Base-by-base conservation (phyloP, 176 grass and related monocot genomes). In the Otatea glauca region DNA sequence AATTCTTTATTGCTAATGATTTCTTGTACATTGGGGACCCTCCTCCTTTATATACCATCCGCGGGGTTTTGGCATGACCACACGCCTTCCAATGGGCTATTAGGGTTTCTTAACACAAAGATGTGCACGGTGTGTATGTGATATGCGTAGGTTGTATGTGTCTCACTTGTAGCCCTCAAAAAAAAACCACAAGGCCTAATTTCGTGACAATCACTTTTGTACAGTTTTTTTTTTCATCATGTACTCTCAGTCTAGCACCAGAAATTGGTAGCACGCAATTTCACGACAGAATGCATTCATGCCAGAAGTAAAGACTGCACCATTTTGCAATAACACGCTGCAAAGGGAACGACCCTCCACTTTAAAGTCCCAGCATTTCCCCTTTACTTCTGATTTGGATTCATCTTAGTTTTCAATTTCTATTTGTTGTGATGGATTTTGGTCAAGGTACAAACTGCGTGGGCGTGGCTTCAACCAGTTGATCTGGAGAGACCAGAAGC, bases 211-310 rank as follows among this genome's bases (percentile, higher is more conserved):
- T 59, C 13, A 60, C 65, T 70, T 34, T 82, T 18, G 16, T 20
- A n/a, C 24, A 60, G 7, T 15, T 73, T 34, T 18, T 74, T 83
- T 29, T 1, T 44, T 29, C 29, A 29, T 29, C 29, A 29, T 29
- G 34, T 53, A n/a, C 48, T 25, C 29, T 25, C 29, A 35, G 34
- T 71, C 76, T 34, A 54, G 29, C 15, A 53, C 25, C 16, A 18
- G 44, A 25, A 49, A 49, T 72, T 49, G 44, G 23, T 16, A 65
- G 5, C 29, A 43, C 32, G 74, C 70, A 37, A 55, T 86, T 65
- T 65, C 49, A 34, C 43, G 75, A 11, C 29, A 70, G 39, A 35
- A 29, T 20, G 41, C 84, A 79, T 86, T 86, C 3, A 63, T 38
- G 62, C 42, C 67, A 64, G 55, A 77, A 50, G 42, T 72, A 62